Conservation (phyloP, 116 monocot genomes). For the Posidonia oceanica region DNA sequence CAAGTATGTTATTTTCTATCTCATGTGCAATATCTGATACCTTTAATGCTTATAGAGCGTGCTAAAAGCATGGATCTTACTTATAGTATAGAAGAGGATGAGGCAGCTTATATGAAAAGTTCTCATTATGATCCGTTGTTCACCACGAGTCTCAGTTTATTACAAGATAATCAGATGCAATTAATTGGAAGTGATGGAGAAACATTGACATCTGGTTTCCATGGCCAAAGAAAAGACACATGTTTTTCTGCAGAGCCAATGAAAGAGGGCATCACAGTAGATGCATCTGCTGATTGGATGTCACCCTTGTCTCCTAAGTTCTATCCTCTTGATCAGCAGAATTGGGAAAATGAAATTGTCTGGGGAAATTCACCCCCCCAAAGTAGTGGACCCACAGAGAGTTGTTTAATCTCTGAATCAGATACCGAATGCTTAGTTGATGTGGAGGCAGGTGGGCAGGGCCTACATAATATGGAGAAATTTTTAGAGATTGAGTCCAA, state of each 20-base stretch:
- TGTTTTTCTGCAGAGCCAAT: conserved; percentile 63
- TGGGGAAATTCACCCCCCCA: conserved; percentile 84
- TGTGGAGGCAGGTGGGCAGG: conserved; percentile 2
- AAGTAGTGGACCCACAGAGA: conserved; percentile 23
- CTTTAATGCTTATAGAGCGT: conserved; percentile 26
- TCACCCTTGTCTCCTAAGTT: conserved; percentile 44
- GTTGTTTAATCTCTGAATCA: conserved; percentile 33
- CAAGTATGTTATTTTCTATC: background rate
- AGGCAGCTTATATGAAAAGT: conserved; percentile 46
- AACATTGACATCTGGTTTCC: conserved; percentile 16
- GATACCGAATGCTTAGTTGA: conserved; percentile 25
- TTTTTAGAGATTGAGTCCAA: conserved; percentile 2
- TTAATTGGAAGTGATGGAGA: conserved; percentile 23
- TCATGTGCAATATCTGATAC: background rate
- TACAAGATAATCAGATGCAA: conserved; percentile 14
- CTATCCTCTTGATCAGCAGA: conserved; percentile 86
- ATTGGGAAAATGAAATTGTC: conserved; percentile 85
- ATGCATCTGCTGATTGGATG: conserved; percentile 14
- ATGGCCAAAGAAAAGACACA: conserved; percentile 27
- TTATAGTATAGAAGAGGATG: conserved; percentile 70
- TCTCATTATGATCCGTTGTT: conserved; percentile 24
- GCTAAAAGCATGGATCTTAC: conserved; percentile 34
- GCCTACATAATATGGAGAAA: background rate
- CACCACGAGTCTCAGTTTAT: conserved; percentile 13
- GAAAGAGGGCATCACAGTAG: conserved; percentile 37